phyloP scores from a whole-genome alignment of 1,284 basidiomycete genomes.

The Austropuccinia psidii region DNA sequence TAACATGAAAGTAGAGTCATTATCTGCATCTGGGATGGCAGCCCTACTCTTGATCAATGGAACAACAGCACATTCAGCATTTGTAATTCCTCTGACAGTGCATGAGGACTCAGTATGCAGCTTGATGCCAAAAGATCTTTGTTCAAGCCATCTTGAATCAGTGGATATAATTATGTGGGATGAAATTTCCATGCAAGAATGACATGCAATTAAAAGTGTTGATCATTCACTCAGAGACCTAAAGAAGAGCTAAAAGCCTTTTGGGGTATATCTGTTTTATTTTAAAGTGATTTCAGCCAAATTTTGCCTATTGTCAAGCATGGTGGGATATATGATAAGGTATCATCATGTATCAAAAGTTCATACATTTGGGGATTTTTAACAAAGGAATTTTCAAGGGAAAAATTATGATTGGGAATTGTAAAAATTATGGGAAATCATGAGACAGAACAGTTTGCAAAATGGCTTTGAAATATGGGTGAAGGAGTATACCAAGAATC shows the following conservation, averaged over 20 bases:
- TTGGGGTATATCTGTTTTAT: too few species aligned
- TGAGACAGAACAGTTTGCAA: not conserved
- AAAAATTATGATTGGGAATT: not conserved
- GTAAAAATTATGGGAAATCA: not conserved
- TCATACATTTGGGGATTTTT: not conserved
- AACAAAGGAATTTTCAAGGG: not conserved
- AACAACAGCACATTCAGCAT: not conserved
- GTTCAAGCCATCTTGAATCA: too few species aligned
- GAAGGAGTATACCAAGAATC: not conserved
- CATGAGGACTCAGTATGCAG: too few species aligned
- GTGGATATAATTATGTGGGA: not conserved
- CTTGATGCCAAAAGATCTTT: too few species aligned
- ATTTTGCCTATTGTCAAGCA: not conserved
- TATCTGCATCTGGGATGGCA: not conserved
- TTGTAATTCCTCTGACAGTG: conserved; percentile 6
- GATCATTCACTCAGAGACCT: not conserved
- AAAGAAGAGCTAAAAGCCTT: not conserved
- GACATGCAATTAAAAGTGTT: not conserved
- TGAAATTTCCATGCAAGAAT: not conserved
- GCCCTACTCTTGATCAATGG: not conserved
- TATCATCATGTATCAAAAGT: not conserved
- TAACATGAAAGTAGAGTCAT: not conserved
- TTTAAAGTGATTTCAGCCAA: not conserved
- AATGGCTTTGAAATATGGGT: not conserved
- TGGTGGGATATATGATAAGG: not conserved